Base-by-base conservation (phyloP, 768 basidiomycete species). In the Pisolithus albus region DNA sequence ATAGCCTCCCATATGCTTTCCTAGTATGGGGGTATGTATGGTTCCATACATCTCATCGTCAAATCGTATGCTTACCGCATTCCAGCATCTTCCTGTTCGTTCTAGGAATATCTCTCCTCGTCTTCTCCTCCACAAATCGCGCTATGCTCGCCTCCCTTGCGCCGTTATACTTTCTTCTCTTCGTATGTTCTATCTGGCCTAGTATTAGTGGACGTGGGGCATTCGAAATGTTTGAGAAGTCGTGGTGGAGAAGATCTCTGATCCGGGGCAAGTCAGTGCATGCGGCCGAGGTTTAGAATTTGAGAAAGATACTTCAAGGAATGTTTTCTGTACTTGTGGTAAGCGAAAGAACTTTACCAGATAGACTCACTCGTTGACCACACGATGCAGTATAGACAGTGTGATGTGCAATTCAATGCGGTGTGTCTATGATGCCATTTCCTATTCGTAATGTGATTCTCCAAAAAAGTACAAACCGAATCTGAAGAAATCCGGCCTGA, bases 1-100 rank as follows among this genome's bases (percentile, higher is more conserved):
- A 76, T 53, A 74, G 74, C 52, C 56, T 80, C 23, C 78, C 79
- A 1, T 78, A 76, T 23, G 21, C 21, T 23, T 23, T 23, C 21
- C 21, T 23, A 23, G 21, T 23, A 23, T 23, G 21, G 21, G 72
- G 70, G 78, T 79, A 23, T 23, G 21, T 23, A 58, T 59, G 77
- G 71, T n/a, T 21, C 9, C 26, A 9, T 41, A 3, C 19, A 30
- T 19, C 40, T 38, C 23, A 6, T 19, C 18, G 10, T 6, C 10
- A 36, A 28, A 5, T 19, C 16, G 18, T 23, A 19, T 16, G 21
- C 34, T 23, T 26, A 44, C 39, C 13, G n/a, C 5, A 37, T 23
- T 15, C 38, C 34, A 55, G 54, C 9, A 55, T 55, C 45, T 7
- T 52, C 23, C 51, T 52, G 36, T 55, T 55, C 26, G 36, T 52